Evolutionary conservation across 2,329 filamentous ascomycete species (phyloP), one percentile per base, ranked within the genome.

Genomic region (Neopestalotiopsis rosae): DNA sequence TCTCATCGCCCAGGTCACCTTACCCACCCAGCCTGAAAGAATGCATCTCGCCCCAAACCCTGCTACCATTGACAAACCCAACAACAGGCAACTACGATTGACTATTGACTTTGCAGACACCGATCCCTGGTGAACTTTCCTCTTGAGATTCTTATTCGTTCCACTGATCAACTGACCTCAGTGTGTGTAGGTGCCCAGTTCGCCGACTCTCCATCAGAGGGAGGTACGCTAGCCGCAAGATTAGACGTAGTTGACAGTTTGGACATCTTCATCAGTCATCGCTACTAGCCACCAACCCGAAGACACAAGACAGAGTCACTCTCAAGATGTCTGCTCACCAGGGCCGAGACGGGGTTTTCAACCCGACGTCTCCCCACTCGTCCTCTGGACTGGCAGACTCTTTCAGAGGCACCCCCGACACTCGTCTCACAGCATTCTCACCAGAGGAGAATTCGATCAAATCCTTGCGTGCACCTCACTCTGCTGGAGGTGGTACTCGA

Each of bases 381-480:
- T 87, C 86, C 1, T 82, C 76, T 66, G 86, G 84, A 61, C 84
- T 81, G 24, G 84, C 83, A 40, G 87, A 88, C 65, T 91, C 90
- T 12, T 86, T 84, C 74, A 86, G 88, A 72, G 87, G 86, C 17
- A 92, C 91, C 5, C 90, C 91, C 0, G 89, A 91, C 69, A 91
- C 90, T 7, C 87, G 86, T 64, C 72, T 91, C 57, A 90, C 90
- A 5, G 81, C 86, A 5, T 91, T 92, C 75, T 92, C 90, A 4
- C 89, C 90, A 0, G 87, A 89, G 17, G 88, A 89, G 56, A 79
- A 79, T 65, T 84, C 85, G 14, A 79, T 80, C 49, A 85, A 84
- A 72, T 83, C 84, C 24, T 78, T 79, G 17, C 81, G 80, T 69
- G 72, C 78, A 20, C 71, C 80, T 17, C 79, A 81, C 34, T 73